A percentile compares a stretch with the other conserved stretches of the same genome.
Conservation (phyloP, 2,329 filamentous ascomycete species). For the Aaosphaeria pasadenensis region DNA sequence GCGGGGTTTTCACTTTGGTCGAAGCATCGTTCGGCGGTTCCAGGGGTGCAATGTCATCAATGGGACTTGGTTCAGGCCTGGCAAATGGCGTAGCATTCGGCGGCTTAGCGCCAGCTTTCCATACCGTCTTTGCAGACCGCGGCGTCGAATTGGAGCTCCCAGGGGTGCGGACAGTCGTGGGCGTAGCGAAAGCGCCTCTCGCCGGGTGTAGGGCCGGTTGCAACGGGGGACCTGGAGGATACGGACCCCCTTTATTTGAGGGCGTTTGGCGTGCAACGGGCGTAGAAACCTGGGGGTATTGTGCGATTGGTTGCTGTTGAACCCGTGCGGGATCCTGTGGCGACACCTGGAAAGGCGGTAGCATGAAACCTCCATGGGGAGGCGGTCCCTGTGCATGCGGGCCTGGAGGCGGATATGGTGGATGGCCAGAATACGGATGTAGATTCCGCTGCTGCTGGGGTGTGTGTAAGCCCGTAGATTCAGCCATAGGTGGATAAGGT, state of each 20-base stretch:
- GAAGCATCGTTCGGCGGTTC: conserved; percentile 13
- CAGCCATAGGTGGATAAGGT: conserved; percentile 23
- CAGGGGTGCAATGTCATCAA: conserved; percentile 24
- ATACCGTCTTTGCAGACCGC: conserved; percentile 27
- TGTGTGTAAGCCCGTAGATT: conserved; percentile 30
- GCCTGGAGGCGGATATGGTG: conserved; percentile 31
- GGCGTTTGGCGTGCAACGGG: conserved; percentile 14
- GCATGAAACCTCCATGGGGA: conserved; percentile 45
- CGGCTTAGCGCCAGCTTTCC: conserved; percentile 20
- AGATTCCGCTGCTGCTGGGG: conserved; percentile 31
- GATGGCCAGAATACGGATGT: conserved; percentile 28
- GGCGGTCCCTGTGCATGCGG: conserved; percentile 31
- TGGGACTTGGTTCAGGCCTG: conserved; percentile 22
- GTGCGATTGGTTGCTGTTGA: conserved; percentile 30
- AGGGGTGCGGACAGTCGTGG: conserved; percentile 20
- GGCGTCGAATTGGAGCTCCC: conserved; percentile 22
- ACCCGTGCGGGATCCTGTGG: conserved; percentile 42
- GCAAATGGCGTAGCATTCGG: conserved; percentile 13
- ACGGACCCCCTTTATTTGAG: conserved; percentile 5
- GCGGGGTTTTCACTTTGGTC: conserved; percentile 19
- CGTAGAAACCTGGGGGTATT: conserved; percentile 27
- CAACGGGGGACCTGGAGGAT: conserved; percentile 14
- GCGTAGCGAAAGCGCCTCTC: conserved; percentile 25
- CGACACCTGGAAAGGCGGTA: conserved; percentile 48
- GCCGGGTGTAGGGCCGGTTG: conserved; percentile 16